Conservation (phyloP, 805 yeast species). For the Wickerhamiella galacta region DNA sequence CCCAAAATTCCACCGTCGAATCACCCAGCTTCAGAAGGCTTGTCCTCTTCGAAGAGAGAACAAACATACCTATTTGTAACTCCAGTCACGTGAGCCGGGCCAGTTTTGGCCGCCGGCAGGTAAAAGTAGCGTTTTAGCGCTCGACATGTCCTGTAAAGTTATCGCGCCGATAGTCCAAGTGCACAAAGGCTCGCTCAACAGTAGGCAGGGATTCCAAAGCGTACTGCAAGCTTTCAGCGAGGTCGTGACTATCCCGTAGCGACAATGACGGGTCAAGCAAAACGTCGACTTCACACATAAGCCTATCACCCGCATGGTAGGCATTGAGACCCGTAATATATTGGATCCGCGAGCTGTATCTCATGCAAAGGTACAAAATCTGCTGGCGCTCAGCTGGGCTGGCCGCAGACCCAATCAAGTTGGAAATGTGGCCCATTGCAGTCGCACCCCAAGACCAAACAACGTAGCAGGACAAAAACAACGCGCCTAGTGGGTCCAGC, state of each 20-base stretch:
- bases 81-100: no score
- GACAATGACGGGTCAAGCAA: slow-evolving; percentile 35
- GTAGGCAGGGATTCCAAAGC: slow-evolving; percentile 61
- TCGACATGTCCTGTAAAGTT: slow-evolving; percentile 24
- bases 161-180: slow-evolving; percentile 36
- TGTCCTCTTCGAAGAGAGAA: no score
- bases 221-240: slow-evolving; percentile 68
- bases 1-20: neutral
- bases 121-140: no score
- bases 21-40: no score
- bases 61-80: no score
- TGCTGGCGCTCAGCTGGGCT: slow-evolving; percentile 44
- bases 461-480: slow-evolving; percentile 43
- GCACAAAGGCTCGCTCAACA: slow-evolving; percentile 72
- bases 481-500: slow-evolving; percentile 64
- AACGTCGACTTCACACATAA: slow-evolving; percentile 63
- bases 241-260: slow-evolving; percentile 57
- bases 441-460: slow-evolving; percentile 45
- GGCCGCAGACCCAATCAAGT: slow-evolving; percentile 61
- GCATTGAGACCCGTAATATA: slow-evolving; percentile 50
- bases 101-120: no score
- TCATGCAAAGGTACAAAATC: slow-evolving; percentile 44
- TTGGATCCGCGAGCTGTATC: slow-evolving; percentile 52
- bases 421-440: slow-evolving; percentile 56
- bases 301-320: slow-evolving; percentile 63